Base-by-base conservation (phyloP, 768 basidiomycete species). In the Auriculariales sp. region DNA sequence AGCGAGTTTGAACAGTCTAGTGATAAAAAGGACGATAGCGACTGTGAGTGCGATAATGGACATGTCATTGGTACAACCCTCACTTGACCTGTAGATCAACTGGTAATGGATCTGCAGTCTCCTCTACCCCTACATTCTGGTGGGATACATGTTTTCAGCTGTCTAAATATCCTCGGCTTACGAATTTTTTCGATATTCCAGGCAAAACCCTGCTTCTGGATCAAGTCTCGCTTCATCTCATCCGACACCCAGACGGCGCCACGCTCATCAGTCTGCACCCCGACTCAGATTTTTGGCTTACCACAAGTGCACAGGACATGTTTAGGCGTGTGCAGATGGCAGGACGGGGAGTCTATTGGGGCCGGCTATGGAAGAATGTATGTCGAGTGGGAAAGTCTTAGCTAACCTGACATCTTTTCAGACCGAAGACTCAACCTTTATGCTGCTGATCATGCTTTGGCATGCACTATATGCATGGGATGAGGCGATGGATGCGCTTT, bases 391-490 rank as follows among this genome's bases (percentile, higher is more conserved):
- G n/a, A n/a, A n/a, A n/a, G n/a, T n/a, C n/a, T n/a, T n/a, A n/a
- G n/a, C n/a, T n/a, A n/a, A n/a, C n/a, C n/a, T n/a, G n/a, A n/a
- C n/a, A n/a, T n/a, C n/a, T n/a, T n/a, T n/a, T n/a, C n/a, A n/a
- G 5, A n/a, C 39, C 22, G 15, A 44, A 6, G 52, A 53, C 32
- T 49, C 52, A 6, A 53, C 52, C 14, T 50, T 53, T 22, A 33
- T 53, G 49, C 28, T 53, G 17, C 33, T 53, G n/a, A 25, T 46
- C 7, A 39, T 36, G 3, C 9, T 53, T 15, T 53, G 52, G 52
- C 49, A 53, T 47, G 48, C 52, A 19, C 49, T 53, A n/a, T 53
- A 53, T 46, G 52, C 52, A 7, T 53, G 52, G 52, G 52, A 53
- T 30, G 52, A 53, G 30, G 25, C 52, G 15, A 46, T 53, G 24